Evolutionary conservation across 2,329 filamentous ascomycete genomes (phyloP), one percentile per base, ranked within the genome.

Genomic region (Pseudogymnoascus sp.): DNA sequence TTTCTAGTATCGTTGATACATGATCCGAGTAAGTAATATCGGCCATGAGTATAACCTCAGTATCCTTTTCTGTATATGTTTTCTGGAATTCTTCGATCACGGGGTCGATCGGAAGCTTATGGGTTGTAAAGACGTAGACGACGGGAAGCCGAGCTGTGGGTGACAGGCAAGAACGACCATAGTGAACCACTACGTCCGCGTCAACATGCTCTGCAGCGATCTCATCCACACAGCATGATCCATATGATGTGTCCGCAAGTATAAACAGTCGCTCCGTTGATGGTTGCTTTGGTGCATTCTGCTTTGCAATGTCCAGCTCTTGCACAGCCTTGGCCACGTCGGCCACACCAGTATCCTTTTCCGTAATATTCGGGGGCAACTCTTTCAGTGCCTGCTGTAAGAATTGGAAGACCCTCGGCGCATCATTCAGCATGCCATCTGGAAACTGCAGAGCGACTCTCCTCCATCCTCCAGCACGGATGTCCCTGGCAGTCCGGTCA

Each of bases 181-280:
- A 99, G 73, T 99, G 94, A 11, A 99, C 87, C 1, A 97, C 89
- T 0, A 92, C 90, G 64, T 97, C 88, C 5, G 94, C 92, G 69
- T 91, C 83, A 13, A 91, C 88, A 72, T 99, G 94, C 73, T 99
- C 92, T 2, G 94, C 94, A 0, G 94, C 94, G 40, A 97, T 87
- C 76, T 99, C 94, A 70, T 99, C 94, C 15, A 97, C 92, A 70
- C 94, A 99, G 76, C 94, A 99, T 0, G 93, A 88, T 63, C 94
- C 95, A 74, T 97, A 99, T 1, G 93, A 97, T 2, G 94, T 97
- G 74, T 99, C 94, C 33, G 88, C 94, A 15, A 99, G 79, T 63
- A 99, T 92, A 68, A 89, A 96, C 60, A 97, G 79, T 64, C 80
- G 58, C 41, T 39, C 59, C 50, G 40, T 10, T 21, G 29, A n/a